Conservation (phyloP, 352 stramenopile species). For the Pythium folliculosum region DNA sequence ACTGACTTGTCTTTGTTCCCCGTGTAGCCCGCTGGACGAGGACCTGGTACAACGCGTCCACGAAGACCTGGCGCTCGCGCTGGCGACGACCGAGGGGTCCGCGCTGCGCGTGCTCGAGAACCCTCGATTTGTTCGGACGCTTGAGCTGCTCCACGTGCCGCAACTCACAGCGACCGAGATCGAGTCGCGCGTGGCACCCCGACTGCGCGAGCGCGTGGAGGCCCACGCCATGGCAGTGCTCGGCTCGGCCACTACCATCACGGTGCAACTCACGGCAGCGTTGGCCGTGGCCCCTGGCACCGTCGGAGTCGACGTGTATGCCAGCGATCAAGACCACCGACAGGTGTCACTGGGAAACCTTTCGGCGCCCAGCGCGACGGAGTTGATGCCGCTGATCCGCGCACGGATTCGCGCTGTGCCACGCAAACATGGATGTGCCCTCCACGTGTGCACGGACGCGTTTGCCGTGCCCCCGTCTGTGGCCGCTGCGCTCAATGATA, state of each 20-base stretch:
- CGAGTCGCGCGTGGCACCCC: slow-evolving; percentile 22
- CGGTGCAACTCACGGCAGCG: slow-evolving; percentile 17
- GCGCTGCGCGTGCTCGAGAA: slow-evolving; percentile 30
- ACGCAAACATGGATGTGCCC: slow-evolving; percentile 15
- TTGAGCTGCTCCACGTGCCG: slow-evolving; percentile 28
- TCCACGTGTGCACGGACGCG: slow-evolving; percentile 42
- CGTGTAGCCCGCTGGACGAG: too few species aligned
- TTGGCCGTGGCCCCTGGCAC: not conserved
- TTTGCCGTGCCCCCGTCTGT: slow-evolving; percentile 5
- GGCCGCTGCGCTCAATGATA: not conserved
- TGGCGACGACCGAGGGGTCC: slow-evolving; percentile 20
- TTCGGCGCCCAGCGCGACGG: not conserved
- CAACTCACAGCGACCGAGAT: slow-evolving; percentile 11
- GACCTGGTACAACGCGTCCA: slow-evolving; percentile 16
- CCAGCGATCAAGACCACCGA: slow-evolving; percentile 36
- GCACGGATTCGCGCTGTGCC: slow-evolving; percentile 21
- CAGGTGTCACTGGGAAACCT: slow-evolving; percentile 27
- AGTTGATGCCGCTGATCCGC: slow-evolving; percentile 18
- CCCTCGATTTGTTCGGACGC: slow-evolving; percentile 27
- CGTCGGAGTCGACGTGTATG: slow-evolving; percentile 27
- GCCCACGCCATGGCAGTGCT: slow-evolving; percentile 23
- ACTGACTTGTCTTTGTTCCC: too few species aligned
- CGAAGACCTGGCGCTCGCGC: slow-evolving; percentile 35
- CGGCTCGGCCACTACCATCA: slow-evolving; percentile 11
- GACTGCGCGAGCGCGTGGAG: slow-evolving; percentile 13